phyloP scores from a whole-genome alignment of 1,284 basidiomycete species.

The Somion occarium region DNA sequence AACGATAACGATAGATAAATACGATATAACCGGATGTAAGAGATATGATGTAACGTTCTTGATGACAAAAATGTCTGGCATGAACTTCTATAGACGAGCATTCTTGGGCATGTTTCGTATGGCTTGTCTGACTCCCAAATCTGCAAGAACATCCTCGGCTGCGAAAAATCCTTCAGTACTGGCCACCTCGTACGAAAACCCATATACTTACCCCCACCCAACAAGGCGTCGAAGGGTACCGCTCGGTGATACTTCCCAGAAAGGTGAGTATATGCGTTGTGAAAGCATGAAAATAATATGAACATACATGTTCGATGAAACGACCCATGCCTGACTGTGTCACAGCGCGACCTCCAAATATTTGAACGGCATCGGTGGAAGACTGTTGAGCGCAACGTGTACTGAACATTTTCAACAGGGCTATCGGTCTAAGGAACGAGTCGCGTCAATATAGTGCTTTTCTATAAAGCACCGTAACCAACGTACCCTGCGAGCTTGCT shows the following conservation, averaged over 20 bases:
- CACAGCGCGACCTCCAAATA: slow-evolving; percentile 78
- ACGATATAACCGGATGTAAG: background rate
- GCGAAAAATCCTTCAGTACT: background rate
- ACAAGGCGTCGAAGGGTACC: slow-evolving; percentile 62
- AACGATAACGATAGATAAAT: background rate
- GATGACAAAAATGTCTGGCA: background rate
- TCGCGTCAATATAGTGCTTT: background rate
- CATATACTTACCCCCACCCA: slow-evolving; percentile 54
- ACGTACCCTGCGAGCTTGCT: slow-evolving; percentile 26
- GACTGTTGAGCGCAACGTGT: slow-evolving; percentile 68
- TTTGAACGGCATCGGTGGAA: slow-evolving; percentile 75
- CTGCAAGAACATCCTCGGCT: slow-evolving; percentile 67
- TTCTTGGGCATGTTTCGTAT: slow-evolving; percentile 54
- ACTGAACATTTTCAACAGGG: slow-evolving; percentile 70
- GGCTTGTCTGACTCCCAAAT: slow-evolving; percentile 64
- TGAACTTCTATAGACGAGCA: slow-evolving; percentile 32
- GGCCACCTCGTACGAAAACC: no score
- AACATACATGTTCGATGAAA: slow-evolving; percentile 61
- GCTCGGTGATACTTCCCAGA: slow-evolving; percentile 56
- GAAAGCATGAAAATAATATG: slow-evolving; percentile 2
- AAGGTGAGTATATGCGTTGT: slow-evolving; percentile 7
- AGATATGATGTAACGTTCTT: background rate
- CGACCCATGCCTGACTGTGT: slow-evolving; percentile 72
- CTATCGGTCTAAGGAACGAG: slow-evolving; percentile 56
- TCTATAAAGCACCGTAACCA: background rate